Evolutionary conservation across 2,329 filamentous ascomycete species (phyloP).

Genomic region (Zymoseptoria passerinii): DNA sequence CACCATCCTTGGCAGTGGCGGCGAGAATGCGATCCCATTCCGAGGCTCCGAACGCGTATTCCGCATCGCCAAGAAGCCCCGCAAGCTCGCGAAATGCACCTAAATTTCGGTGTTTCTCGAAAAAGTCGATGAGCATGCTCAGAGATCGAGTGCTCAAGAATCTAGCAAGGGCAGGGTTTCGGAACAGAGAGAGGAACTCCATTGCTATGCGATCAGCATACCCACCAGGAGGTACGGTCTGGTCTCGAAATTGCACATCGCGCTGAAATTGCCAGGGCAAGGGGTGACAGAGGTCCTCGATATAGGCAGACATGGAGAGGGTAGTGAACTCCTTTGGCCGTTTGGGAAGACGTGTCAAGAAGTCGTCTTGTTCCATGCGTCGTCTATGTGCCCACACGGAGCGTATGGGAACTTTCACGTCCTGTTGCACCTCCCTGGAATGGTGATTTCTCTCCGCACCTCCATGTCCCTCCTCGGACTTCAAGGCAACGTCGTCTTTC

Average conservation of each 20-base stretch:
- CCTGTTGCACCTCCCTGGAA: neutral
- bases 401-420: neutral
- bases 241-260: neutral
- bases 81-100: slow-evolving; percentile 15
- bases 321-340: neutral
- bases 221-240: neutral
- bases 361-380: neutral
- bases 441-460: neutral
- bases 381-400: slow-evolving; percentile 9
- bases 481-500: neutral
- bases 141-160: slow-evolving; percentile 17
- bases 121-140: slow-evolving; percentile 14
- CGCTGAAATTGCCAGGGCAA: neutral
- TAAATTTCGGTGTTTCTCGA: slow-evolving; percentile 13
- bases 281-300: neutral
- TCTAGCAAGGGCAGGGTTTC: neutral
- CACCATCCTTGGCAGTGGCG: slow-evolving; percentile 14
- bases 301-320: neutral
- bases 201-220: slow-evolving; percentile 13
- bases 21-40: slow-evolving; percentile 21
- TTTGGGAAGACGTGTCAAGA: neutral
- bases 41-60: slow-evolving; percentile 7
- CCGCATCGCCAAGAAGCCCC: slow-evolving; percentile 9
- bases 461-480: neutral
- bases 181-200: slow-evolving; percentile 14